Evolutionary conservation across 2,329 filamentous ascomycete genomes (phyloP).

Genomic region (Dactylellina sp.): DNA sequence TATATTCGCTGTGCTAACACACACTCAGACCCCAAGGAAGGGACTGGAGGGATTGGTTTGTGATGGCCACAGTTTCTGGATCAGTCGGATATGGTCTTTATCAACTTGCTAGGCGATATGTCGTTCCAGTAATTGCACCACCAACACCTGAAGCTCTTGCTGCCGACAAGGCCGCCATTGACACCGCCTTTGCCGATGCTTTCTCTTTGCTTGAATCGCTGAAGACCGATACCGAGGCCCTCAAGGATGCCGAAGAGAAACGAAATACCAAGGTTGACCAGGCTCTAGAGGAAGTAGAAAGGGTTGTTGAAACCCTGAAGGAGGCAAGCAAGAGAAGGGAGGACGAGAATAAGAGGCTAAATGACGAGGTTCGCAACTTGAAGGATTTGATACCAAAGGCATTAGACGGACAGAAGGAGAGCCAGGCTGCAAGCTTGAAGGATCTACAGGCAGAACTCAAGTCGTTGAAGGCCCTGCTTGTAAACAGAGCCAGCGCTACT

Average conservation of each 20-base stretch:
- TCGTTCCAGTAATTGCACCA: slow-evolving; percentile 88
- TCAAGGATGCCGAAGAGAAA: slow-evolving; percentile 87
- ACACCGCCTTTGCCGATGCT: slow-evolving; percentile 91
- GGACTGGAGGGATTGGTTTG: slow-evolving; percentile 99
- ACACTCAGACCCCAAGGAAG: slow-evolving; percentile 63
- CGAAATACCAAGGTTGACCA: slow-evolving; percentile 85
- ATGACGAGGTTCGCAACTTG: slow-evolving; percentile 84
- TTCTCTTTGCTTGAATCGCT: slow-evolving; percentile 93
- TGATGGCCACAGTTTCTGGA: slow-evolving; percentile 95
- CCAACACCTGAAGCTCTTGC: slow-evolving; percentile 94
- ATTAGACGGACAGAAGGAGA: slow-evolving; percentile 85
- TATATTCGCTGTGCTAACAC: slow-evolving; percentile 10
- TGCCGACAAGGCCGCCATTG: slow-evolving; percentile 91
- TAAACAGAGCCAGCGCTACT: slow-evolving; percentile 69
- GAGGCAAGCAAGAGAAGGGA: slow-evolving; percentile 82
- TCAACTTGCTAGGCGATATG: slow-evolving; percentile 89
- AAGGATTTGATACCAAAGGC: slow-evolving; percentile 89
- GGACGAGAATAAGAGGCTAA: slow-evolving; percentile 85
- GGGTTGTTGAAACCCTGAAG: slow-evolving; percentile 83
- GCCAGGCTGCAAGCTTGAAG: slow-evolving; percentile 81
- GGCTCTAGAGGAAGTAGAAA: slow-evolving; percentile 85
- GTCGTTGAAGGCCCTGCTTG: slow-evolving; percentile 89
- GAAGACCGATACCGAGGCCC: slow-evolving; percentile 84
- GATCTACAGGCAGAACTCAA: slow-evolving; percentile 89
- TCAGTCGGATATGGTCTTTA: slow-evolving; percentile 91